These are phyloP conservation scores for Meyerozyma guilliermondii DNA, from an alignment of 1,139 yeast species.

Conservation along the genomic window DNA sequence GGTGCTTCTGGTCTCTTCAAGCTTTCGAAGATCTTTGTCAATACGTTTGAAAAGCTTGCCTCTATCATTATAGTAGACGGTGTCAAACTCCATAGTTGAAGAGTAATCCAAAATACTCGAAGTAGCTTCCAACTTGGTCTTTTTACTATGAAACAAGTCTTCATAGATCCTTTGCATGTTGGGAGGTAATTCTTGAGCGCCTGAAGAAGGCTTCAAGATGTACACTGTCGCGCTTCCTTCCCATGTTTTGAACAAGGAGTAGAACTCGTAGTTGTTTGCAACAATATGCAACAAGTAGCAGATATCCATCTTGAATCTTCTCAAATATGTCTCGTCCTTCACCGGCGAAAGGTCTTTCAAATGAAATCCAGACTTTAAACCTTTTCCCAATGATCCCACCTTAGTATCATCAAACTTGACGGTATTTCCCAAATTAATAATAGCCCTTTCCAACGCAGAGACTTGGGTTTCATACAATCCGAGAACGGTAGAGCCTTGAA, in stretches of 20 bases:
- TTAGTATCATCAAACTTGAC: constrained; percentile 64
- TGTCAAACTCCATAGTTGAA: constrained; percentile 47
- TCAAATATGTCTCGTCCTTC: constrained; percentile 46
- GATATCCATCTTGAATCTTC: constrained; percentile 52
- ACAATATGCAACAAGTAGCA: constrained; percentile 69
- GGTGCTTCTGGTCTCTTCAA: constrained; percentile 66
- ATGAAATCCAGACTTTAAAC: constrained; percentile 81
- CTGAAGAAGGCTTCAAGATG: constrained; percentile 63
- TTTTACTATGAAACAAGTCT: constrained; percentile 46
- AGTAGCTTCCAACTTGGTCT: constrained; percentile 37
- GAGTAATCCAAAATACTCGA: constrained; percentile 48
- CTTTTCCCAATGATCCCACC: constrained; percentile 83
- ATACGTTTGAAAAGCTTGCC: constrained; percentile 49
- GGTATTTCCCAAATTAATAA: constrained; percentile 71
- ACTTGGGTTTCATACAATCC: constrained; percentile 80
- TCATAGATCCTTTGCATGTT: constrained; percentile 49
- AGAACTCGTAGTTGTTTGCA: constrained; percentile 74
- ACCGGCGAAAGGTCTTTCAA: constrained; percentile 49
- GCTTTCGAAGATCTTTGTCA: constrained; percentile 47
- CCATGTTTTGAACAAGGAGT: constrained; percentile 67
- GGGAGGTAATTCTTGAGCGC: constrained; percentile 63
- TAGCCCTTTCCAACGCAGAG: constrained; percentile 63
- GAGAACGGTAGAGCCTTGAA: constrained; percentile 58
- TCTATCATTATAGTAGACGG: constrained; percentile 46
- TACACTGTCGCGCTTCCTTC: constrained; percentile 47